A percentile compares a stretch with the other conserved stretches of the same genome.
phyloP scores from a whole-genome alignment of 495 filamentous ascomycete species.

The Penicillium dipodomyicola region DNA sequence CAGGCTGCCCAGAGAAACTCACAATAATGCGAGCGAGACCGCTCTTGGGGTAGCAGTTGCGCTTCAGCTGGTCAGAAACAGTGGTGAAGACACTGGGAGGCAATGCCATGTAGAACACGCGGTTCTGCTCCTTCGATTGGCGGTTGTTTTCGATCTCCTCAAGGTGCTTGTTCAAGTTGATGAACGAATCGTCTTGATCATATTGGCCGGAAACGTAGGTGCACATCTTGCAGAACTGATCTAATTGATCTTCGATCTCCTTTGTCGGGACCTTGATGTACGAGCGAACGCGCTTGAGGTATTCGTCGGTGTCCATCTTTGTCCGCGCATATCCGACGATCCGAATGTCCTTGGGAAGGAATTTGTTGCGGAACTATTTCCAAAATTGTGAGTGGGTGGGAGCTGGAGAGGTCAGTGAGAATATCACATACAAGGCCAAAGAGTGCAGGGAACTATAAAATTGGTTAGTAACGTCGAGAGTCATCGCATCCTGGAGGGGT shows the following conservation, averaged over 20 bases:
- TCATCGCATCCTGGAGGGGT: constrained; percentile 9
- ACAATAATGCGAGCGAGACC: constrained; percentile 95
- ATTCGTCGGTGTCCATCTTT: constrained; percentile 98
- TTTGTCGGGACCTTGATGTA: constrained; percentile 99
- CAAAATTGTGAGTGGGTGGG: constrained; percentile 26
- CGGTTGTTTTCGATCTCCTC: constrained; percentile 81
- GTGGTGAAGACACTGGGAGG: constrained; percentile 97
- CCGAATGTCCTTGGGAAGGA: constrained; percentile 94
- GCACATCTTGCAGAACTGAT: constrained; percentile 83
- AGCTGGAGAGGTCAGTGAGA: not conserved
- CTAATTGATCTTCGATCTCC: constrained; percentile 92
- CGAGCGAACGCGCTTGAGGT: constrained; percentile 86
- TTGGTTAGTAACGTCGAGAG: constrained; percentile 26
- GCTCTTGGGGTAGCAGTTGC: constrained; percentile 86
- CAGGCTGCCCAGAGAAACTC: constrained; percentile 19
- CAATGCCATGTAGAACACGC: constrained; percentile 98
- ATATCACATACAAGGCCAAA: constrained; percentile 84
- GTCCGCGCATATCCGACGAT: constrained; percentile 99
- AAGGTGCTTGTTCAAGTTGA: constrained; percentile 82
- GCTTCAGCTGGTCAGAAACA: constrained; percentile 94
- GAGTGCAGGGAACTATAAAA: constrained; percentile 83
- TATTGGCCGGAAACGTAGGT: constrained; percentile 96
- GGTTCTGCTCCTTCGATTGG: constrained; percentile 67
- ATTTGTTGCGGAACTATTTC: constrained; percentile 89
- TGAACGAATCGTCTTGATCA: constrained; percentile 93